A percentile compares a stretch with the other conserved stretches of the same genome.
Conservation (phyloP, 1,284 basidiomycete genomes). For the Fomitopsis schrenkii region DNA sequence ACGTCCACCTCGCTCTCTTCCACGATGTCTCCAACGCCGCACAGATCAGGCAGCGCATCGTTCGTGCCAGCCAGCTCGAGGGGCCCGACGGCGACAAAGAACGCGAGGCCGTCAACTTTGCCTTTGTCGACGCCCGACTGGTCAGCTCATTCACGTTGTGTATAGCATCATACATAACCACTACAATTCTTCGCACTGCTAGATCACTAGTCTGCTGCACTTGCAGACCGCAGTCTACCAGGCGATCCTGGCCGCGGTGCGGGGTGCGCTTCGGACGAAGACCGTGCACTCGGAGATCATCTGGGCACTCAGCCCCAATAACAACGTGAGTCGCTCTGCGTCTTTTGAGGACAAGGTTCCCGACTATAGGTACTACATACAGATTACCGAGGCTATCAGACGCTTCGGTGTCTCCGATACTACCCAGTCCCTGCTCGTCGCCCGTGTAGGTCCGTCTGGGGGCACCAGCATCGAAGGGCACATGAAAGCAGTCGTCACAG, state of each 20-base stretch:
- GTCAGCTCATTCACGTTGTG: slow-evolving; percentile 31
- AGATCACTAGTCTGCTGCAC: slow-evolving; percentile 76
- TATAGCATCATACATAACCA: no score
- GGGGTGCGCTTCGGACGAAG: slow-evolving; percentile 62
- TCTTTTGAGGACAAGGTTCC: background rate
- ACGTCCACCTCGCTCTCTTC: slow-evolving; percentile 67
- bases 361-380: background rate
- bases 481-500: slow-evolving; percentile 58
- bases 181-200: background rate
- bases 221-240: slow-evolving; percentile 80
- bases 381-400: slow-evolving; percentile 86
- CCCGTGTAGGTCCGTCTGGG: slow-evolving; percentile 54
- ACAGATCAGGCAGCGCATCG: slow-evolving; percentile 59
- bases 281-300: slow-evolving; percentile 86
- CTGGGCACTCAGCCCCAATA: slow-evolving; percentile 78
- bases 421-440: slow-evolving; percentile 68
- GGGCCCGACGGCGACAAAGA: slow-evolving; percentile 65
- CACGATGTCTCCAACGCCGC: slow-evolving; percentile 60
- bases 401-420: slow-evolving; percentile 77
- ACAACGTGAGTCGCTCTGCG: slow-evolving; percentile 54
- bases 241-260: slow-evolving; percentile 67
- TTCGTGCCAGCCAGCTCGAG: slow-evolving; percentile 58
- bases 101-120: slow-evolving; percentile 77
- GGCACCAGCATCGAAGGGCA: slow-evolving; percentile 35
- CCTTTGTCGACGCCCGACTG: slow-evolving; percentile 79